These are phyloP conservation scores for Aspergillus arachidicola DNA, from an alignment of 2,329 filamentous ascomycete genomes.

Conservation along the genomic window DNA sequence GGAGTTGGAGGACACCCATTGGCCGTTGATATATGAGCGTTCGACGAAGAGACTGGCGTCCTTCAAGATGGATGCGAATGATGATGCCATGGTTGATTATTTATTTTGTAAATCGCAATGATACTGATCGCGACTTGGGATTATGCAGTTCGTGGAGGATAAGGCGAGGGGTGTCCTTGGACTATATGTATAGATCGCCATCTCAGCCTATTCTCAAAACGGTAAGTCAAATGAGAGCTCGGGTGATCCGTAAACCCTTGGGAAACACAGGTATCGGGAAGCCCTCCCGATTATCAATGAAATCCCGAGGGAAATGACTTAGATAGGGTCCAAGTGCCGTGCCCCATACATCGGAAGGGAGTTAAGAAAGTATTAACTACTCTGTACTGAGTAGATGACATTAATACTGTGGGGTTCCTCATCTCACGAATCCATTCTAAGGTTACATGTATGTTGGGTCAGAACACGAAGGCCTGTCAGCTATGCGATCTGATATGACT, in stretches of 20 bases:
- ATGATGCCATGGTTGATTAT: background rate
- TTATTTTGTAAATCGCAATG: background rate
- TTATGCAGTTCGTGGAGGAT: background rate
- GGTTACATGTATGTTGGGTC: background rate
- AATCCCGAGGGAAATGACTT: background rate
- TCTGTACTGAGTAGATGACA: background rate
- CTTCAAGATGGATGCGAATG: background rate
- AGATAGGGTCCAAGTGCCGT: background rate
- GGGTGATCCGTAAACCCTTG: background rate
- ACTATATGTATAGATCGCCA: background rate
- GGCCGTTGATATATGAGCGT: conserved; percentile 74
- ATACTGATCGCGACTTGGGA: background rate
- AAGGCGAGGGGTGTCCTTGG: background rate
- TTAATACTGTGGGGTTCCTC: background rate
- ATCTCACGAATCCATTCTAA: background rate
- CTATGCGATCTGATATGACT: background rate
- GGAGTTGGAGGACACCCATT: conserved; percentile 80
- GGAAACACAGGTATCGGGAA: background rate
- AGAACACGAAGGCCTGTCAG: no score
- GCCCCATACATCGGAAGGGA: background rate
- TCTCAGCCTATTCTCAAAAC: background rate
- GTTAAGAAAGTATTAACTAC: background rate
- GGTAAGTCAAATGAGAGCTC: background rate
- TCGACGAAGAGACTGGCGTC: background rate
- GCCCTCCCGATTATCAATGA: background rate